These are phyloP conservation scores for Yamadazyma blattariae DNA, from an alignment of 1,139 yeast genomes.

Conservation along the genomic window DNA sequence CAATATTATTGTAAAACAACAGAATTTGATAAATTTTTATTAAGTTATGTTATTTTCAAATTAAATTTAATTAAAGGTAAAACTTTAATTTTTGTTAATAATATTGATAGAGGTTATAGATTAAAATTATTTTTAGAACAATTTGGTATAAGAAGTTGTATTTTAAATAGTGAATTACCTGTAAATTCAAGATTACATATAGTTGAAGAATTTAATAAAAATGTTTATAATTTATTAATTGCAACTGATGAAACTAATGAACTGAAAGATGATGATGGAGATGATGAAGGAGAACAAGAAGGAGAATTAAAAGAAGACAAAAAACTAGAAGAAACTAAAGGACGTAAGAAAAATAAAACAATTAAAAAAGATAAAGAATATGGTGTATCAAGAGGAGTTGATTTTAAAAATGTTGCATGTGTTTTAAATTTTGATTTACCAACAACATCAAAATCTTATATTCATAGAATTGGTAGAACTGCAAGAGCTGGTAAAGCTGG, in stretches of 20 bases:
- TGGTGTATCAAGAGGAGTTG: slow-evolving; percentile 97
- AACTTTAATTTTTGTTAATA: slow-evolving; percentile 85
- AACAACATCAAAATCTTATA: slow-evolving; percentile 81
- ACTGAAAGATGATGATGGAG: slow-evolving; percentile 47
- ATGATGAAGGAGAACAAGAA: slow-evolving; percentile 38
- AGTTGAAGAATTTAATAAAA: slow-evolving; percentile 92
- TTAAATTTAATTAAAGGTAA: slow-evolving; percentile 87
- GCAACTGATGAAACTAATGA: slow-evolving; percentile 91
- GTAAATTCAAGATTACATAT: slow-evolving; percentile 90
- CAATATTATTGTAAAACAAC: slow-evolving; percentile 86
- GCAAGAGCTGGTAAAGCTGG: slow-evolving; percentile 98
- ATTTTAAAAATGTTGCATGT: slow-evolving; percentile 93
- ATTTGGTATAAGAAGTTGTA: slow-evolving; percentile 87
- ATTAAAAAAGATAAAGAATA: slow-evolving; percentile 65
- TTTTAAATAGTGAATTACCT: slow-evolving; percentile 90
- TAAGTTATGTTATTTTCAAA: slow-evolving; percentile 90
- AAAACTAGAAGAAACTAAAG: slow-evolving; percentile 15
- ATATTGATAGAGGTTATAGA: slow-evolving; percentile 93
- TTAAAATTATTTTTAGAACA: slow-evolving; percentile 89
- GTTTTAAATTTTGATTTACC: slow-evolving; percentile 96
- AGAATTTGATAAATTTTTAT: slow-evolving; percentile 88
- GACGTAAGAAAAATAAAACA: slow-evolving; percentile 24
- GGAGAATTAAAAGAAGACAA: slow-evolving; percentile 50
- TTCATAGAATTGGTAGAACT: slow-evolving; percentile 95
- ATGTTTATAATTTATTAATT: slow-evolving; percentile 79